A percentile compares a stretch with the other conserved stretches of the same genome.
Evolutionary conservation across 2,329 filamentous ascomycete species (phyloP).

Genomic region (Gliomastix tumulicola): DNA sequence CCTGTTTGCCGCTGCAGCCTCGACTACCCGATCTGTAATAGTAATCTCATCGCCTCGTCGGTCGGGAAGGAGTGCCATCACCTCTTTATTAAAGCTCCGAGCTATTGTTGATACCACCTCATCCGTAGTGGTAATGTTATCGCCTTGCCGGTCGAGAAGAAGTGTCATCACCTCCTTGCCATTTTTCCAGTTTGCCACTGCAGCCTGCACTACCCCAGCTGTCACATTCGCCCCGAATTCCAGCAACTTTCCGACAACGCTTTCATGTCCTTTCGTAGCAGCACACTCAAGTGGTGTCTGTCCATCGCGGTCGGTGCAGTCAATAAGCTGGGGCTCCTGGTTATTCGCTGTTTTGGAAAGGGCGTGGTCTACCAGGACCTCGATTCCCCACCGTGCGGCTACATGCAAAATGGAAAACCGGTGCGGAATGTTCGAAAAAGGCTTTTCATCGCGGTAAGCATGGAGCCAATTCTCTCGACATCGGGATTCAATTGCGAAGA

Average conservation of each 20-base stretch:
- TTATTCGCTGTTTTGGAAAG: background rate
- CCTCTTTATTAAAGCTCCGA: slow-evolving; percentile 1
- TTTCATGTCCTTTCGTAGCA: background rate
- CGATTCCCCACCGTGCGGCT: slow-evolving; percentile 6
- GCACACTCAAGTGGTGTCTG: slow-evolving; percentile 2
- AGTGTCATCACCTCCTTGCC: slow-evolving; percentile 5
- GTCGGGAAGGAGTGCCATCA: background rate
- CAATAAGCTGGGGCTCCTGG: background rate
- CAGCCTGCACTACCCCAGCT: background rate
- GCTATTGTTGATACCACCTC: slow-evolving; percentile 1
- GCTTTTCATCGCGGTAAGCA: no score
- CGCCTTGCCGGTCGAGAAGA: slow-evolving; percentile 6
- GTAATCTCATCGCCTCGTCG: background rate
- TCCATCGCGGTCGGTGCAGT: background rate
- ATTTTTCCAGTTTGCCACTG: background rate
- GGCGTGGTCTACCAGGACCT: slow-evolving; percentile 3
- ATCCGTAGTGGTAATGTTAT: slow-evolving; percentile 5
- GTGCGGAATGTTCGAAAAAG: no score
- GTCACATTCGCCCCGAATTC: background rate
- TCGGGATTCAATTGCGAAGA: background rate
- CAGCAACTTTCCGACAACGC: slow-evolving; percentile 1
- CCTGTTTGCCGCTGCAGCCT: slow-evolving; percentile 3
- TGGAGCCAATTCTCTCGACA: background rate
- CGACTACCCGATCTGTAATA: slow-evolving; percentile 7
- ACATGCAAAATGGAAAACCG: slow-evolving; percentile 5